Conservation (phyloP, 2,329 filamentous ascomycete species). For the Neocatenulostroma microsporum region DNA sequence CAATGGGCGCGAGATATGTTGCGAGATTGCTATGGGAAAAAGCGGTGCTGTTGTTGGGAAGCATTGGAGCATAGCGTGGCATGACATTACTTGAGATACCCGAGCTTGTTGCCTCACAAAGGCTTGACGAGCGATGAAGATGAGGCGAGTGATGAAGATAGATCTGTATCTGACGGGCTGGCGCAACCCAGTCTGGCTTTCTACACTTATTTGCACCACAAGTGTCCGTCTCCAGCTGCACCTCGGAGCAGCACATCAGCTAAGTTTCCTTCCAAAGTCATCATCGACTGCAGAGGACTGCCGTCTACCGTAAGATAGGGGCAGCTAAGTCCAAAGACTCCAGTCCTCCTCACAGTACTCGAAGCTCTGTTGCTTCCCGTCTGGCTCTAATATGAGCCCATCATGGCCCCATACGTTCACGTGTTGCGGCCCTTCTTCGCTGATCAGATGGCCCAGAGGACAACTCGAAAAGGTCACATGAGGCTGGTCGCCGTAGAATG, state of each 20-base stretch:
- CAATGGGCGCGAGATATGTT: too few relatives aligned
- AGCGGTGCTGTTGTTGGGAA: not conserved
- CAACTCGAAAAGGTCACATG: constrained; percentile 49
- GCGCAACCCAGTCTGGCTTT: too few relatives aligned
- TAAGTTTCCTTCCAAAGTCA: too few relatives aligned
- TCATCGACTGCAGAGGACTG: too few relatives aligned
- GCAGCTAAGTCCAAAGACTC: constrained; percentile 15
- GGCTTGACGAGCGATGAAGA: constrained; percentile 3
- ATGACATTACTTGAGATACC: constrained; percentile 5
- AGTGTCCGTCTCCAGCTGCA: too few relatives aligned
- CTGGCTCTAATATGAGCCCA: too few relatives aligned
- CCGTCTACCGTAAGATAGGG: not conserved
- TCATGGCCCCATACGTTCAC: constrained; percentile 15
- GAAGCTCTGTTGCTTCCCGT: constrained; percentile 10
- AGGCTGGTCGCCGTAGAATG: constrained; percentile 26
- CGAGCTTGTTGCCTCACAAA: constrained; percentile 3
- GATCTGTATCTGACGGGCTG: too few relatives aligned
- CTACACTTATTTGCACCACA: too few relatives aligned
- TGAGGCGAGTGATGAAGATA: not conserved
- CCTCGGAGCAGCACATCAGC: too few relatives aligned
- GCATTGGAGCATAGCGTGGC: not conserved
- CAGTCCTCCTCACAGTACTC: constrained; percentile 10
- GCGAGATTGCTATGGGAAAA: not conserved
- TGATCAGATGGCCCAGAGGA: constrained; percentile 48
- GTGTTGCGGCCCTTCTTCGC: constrained; percentile 46